A percentile compares a stretch with the other conserved stretches of the same genome.
Conservation (phyloP, 352 stramenopile genomes). For the Globisporangium camurandrum region DNA sequence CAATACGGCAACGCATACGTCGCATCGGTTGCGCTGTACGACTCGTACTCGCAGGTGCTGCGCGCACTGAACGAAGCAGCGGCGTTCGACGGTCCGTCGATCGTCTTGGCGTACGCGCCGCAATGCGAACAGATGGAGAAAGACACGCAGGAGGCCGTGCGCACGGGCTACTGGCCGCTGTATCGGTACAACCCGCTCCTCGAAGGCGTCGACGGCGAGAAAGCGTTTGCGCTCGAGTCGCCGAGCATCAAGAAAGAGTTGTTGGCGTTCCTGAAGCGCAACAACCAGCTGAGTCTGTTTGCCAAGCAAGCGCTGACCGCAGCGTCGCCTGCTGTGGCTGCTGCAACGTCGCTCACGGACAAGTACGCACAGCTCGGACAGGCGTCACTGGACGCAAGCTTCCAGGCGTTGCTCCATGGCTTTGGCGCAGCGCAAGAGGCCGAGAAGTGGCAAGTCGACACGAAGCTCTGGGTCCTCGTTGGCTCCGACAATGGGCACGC, state of each 20-base stretch:
- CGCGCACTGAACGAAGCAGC: slow-evolving; percentile 88
- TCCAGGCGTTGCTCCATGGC: slow-evolving; percentile 64
- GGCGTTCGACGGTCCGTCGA: slow-evolving; percentile 84
- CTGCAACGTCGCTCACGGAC: slow-evolving; percentile 33
- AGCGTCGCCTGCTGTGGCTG: slow-evolving; percentile 13
- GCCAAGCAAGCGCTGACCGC: slow-evolving; percentile 63
- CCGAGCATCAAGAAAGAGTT: slow-evolving; percentile 90
- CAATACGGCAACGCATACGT: slow-evolving; percentile 92
- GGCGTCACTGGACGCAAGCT: slow-evolving; percentile 77
- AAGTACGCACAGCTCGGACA: slow-evolving; percentile 78
- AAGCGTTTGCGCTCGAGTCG: slow-evolving; percentile 86
- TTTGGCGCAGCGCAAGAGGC: slow-evolving; percentile 31
- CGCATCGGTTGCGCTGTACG: slow-evolving; percentile 86
- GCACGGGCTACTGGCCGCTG: slow-evolving; percentile 87
- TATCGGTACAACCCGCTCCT: slow-evolving; percentile 89
- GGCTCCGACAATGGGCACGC: slow-evolving; percentile 70
- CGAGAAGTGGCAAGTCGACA: slow-evolving; percentile 58
- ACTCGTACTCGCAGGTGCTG: slow-evolving; percentile 82
- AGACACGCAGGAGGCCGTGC: slow-evolving; percentile 83
- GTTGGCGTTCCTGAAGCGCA: slow-evolving; percentile 81
- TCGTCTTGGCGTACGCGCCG: slow-evolving; percentile 87
- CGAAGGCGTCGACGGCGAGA: slow-evolving; percentile 73
- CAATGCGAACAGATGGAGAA: slow-evolving; percentile 81
- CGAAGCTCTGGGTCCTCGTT: slow-evolving; percentile 71
- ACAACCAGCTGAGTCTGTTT: slow-evolving; percentile 88